Conservation (phyloP, 2,329 filamentous ascomycete genomes). For the Truncatella angustata region DNA sequence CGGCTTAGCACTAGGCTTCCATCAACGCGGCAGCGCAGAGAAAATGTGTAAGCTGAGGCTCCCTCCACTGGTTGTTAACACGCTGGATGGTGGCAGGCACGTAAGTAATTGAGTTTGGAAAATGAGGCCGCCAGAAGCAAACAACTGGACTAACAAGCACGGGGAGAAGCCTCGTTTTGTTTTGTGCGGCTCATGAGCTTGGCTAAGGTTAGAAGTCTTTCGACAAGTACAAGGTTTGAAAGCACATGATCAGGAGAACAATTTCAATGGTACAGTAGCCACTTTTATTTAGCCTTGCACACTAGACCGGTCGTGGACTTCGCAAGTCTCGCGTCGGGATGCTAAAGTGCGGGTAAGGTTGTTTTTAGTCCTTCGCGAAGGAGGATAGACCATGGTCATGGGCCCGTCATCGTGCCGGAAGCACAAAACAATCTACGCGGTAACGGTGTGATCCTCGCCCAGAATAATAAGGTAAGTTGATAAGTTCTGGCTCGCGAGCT, state of each 20-base stretch:
- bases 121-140: too few relatives aligned
- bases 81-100: not conserved
- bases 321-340: not conserved
- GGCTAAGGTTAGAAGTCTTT: not conserved
- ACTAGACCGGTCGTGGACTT: not conserved
- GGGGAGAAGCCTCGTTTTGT: slow-evolving; percentile 2
- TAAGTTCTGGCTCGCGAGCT: too few relatives aligned
- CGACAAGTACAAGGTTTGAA: not conserved
- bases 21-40: not conserved
- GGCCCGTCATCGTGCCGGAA: not conserved
- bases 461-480: not conserved
- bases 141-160: not conserved
- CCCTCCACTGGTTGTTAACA: too few relatives aligned
- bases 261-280: slow-evolving; percentile 4
- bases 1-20: not conserved
- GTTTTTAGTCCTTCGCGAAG: too few relatives aligned
- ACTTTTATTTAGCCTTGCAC: not conserved
- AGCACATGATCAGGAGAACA: not conserved
- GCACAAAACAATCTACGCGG: not conserved
- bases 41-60: not conserved
- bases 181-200: not conserved
- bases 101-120: too few relatives aligned
- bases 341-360: not conserved
- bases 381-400: not conserved
- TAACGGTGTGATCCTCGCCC: not conserved